Evolutionary conservation across 306 rosid genomes (phyloP).

Genomic region (Cucumis cinereus): DNA sequence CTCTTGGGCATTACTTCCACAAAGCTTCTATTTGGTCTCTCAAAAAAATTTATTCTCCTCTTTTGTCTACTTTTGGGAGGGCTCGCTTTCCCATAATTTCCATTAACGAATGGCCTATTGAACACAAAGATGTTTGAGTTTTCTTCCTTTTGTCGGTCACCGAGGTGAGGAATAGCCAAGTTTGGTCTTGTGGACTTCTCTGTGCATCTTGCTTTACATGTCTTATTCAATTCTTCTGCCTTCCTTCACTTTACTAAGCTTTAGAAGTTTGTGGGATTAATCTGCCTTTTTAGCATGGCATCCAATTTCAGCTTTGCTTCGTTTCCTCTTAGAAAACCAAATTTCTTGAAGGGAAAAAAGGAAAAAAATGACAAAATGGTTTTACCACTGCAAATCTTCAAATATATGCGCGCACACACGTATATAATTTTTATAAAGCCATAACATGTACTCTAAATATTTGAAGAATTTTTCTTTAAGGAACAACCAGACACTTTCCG

Average conservation of each 20-base stretch:
- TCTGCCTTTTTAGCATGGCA: neutral
- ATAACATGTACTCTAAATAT: neutral
- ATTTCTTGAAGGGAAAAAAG: neutral
- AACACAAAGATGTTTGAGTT: neutral
- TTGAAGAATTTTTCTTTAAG: too few relatives aligned
- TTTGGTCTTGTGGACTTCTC: neutral
- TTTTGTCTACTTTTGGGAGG: neutral
- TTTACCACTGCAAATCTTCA: neutral
- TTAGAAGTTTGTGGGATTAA: neutral
- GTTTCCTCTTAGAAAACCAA: neutral
- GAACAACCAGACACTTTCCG: too few relatives aligned
- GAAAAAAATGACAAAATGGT: neutral
- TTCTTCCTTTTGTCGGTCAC: neutral
- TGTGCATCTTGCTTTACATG: neutral
- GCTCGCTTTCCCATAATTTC: neutral
- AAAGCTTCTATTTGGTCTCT: neutral
- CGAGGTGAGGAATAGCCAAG: neutral
- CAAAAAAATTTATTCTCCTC: neutral
- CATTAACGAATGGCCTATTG: neutral
- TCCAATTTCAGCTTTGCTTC: neutral
- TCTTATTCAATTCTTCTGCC: neutral
- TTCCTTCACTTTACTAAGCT: neutral
- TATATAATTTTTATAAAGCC: neutral
- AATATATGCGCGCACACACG: neutral
- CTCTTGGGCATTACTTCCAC: neutral